Evolutionary conservation across 345 rosid genomes (phyloP), one percentile per base, ranked within the genome.

Genomic region (Stellera chamaejasme): DNA sequence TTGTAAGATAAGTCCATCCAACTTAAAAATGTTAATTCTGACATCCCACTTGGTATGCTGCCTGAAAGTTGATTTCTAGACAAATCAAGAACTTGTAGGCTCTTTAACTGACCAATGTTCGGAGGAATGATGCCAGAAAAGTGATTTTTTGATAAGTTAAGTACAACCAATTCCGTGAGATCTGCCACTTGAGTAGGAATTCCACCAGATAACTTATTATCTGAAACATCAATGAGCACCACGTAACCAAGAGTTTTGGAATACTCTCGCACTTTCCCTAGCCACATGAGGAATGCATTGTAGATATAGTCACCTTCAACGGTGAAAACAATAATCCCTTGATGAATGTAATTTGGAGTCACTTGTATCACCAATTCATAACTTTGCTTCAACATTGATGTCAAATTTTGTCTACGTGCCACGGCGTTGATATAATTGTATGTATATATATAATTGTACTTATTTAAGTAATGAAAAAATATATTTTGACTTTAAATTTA

Each of bases 1-100:
- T 73, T 61, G n/a, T 61, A 15, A n/a, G 77, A 68, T 42, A 68
- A 44, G 56, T 61, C 50, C 56, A 68, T 41, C 47, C 41, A 44
- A 50, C 45, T 56, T 67, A 73, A 28, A 43, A 59, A 59, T 27
- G 23, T 59, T 14, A 69, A 15, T 10, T 56, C 39, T 19, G 66
- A 11, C 12, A 65, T 28, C 39, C 66, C 60, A 6, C 10, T 14
- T 5, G 69, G 69, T 32, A 69, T 55, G 19, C 2, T 4, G 5
- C 74, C 66, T 0, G 54, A 51, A 6, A 70, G 53, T 10, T 45
- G 28, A 48, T 69, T 69, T 27, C 14, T 32, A 2, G 60, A 54
- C 19, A 69, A n/a, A 50, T 69, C 68, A 10, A 63, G 56, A n/a
- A 68, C 52, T 43, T 57, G 50, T 11, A 68, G 16, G 10, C 8